Evolutionary conservation across 2,329 filamentous ascomycete genomes (phyloP), one percentile per base, ranked within the genome.

Genomic region (Trichoderma sp.): DNA sequence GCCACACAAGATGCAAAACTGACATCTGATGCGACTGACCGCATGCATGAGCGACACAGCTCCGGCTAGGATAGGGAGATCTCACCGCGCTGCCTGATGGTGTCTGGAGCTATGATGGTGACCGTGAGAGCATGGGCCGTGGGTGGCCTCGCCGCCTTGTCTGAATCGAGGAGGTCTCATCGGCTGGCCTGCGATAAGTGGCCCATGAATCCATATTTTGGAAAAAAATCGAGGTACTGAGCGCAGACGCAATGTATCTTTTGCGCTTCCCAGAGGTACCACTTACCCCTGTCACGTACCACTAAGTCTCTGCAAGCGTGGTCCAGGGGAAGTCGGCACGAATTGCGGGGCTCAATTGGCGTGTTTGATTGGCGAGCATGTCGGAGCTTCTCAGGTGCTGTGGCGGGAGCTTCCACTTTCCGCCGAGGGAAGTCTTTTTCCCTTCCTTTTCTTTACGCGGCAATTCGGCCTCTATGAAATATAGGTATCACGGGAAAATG

Each of bases 271-370:
- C 24, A 13, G 31, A 69, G 10, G 68, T 69, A 69, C 10, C 68
- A 56, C n/a, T 37, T 52, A 33, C 61, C 68, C 68, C 61, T 69
- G 68, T n/a, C 55, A 33, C 4, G 68, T 69, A 69, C 47, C 43
- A 31, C 53, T 43, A 65, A 64, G 67, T 69, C 49, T 43, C 60
- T 63, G 52, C 52, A 58, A 69, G 68, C 47, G 57, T 57, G 61
- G 49, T 24, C 68, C 56, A 69, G 68, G 68, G 68, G 60, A 69
- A 69, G 49, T 70, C 68, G 68, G 68, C 68, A 70, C 63, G 68
- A 68, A 56, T 56, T 70, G 68, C 68, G 68, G 68, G 68, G 68
- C 68, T 27, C 67, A 71, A 71, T 71, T 71, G 70, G 67, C 43
- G 43, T 56, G 16, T 35, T 7, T 71, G 66, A 71, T 71, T 71